phyloP scores from a whole-genome alignment of 164 flowering plant species.

The Protea cynaroides region DNA sequence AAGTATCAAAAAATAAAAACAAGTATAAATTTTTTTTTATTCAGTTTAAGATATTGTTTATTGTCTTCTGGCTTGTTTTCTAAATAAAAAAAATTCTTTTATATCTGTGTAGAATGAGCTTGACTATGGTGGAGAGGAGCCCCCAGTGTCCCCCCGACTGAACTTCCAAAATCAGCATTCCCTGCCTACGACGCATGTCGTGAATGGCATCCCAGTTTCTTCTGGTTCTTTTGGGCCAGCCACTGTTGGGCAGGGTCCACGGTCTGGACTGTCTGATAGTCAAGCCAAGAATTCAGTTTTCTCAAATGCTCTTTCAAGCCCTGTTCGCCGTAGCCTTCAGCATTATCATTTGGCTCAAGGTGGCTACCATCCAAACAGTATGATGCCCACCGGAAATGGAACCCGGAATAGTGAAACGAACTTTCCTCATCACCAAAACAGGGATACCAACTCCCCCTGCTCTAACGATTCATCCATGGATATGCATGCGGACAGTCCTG shows the following conservation, averaged over 20 bases:
- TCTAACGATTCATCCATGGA: slow-evolving; percentile 74
- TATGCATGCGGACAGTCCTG: slow-evolving; percentile 63
- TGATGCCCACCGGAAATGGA: slow-evolving; percentile 25
- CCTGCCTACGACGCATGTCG: slow-evolving; percentile 25
- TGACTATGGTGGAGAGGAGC: slow-evolving; percentile 60
- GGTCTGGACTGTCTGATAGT: slow-evolving; percentile 36
- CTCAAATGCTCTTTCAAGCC: slow-evolving; percentile 73
- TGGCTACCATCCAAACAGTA: slow-evolving; percentile 30
- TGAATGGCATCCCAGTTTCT: slow-evolving; percentile 30
- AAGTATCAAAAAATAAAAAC: too few species aligned
- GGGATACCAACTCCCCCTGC: slow-evolving; percentile 40
- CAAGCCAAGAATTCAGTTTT: slow-evolving; percentile 62
- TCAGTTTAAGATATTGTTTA: too few species aligned
- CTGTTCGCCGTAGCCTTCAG: slow-evolving; percentile 62
- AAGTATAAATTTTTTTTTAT: too few species aligned
- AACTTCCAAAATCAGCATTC: slow-evolving; percentile 39
- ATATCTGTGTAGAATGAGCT: slow-evolving; percentile 61
- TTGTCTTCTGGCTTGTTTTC: not conserved
- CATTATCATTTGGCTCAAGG: slow-evolving; percentile 47
- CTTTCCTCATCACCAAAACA: slow-evolving; percentile 29
- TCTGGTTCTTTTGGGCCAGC: slow-evolving; percentile 40
- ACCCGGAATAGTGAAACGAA: slow-evolving; percentile 29
- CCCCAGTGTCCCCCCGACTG: slow-evolving; percentile 49
- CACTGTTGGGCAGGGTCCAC: slow-evolving; percentile 33
- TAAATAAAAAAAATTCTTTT: not conserved